These are phyloP conservation scores for Isoetes taiwanensis DNA, from an alignment of 75 land plant species.

Conservation along the genomic window DNA sequence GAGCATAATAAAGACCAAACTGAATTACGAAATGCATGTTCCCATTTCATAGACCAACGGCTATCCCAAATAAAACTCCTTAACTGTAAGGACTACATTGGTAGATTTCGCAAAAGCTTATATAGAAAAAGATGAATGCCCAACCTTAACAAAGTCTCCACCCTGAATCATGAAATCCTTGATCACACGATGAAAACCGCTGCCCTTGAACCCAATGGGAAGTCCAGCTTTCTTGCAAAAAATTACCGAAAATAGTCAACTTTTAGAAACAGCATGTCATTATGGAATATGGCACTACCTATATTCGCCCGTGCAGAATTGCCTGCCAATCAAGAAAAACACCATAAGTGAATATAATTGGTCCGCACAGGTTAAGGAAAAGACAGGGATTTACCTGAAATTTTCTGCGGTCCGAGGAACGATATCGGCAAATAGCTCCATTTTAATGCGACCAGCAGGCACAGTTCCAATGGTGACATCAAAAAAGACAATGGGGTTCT, in stretches of 20 bases:
- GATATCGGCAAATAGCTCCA: constrained; percentile 96
- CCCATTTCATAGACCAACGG: not conserved
- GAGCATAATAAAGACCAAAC: not conserved
- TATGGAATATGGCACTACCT: constrained; percentile 33
- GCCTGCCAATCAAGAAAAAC: constrained; percentile 40
- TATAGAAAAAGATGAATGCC: not conserved
- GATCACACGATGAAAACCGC: constrained; percentile 86
- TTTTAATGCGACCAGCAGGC: constrained; percentile 91
- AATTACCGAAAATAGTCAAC: too few relatives aligned
- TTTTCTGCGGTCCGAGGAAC: constrained; percentile 85
- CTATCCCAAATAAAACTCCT: not conserved
- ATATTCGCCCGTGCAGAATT: constrained; percentile 75
- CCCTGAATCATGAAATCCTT: constrained; percentile 96
- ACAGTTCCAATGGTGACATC: constrained; percentile 80
- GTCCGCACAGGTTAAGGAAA: too few relatives aligned
- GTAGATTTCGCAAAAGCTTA: not conserved
- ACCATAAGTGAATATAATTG: too few relatives aligned
- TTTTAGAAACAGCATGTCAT: too few relatives aligned
- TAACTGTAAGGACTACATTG: not conserved
- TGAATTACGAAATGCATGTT: not conserved
- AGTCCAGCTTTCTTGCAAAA: constrained; percentile 62
- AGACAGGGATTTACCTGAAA: constrained; percentile 75
- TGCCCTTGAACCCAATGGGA: constrained; percentile 74
- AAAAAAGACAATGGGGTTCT: constrained; percentile 91
- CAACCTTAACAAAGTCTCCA: constrained; percentile 86